Evolutionary conservation across 352 stramenopile genomes (phyloP).

Genomic region (Thalassiosira hispida): DNA sequence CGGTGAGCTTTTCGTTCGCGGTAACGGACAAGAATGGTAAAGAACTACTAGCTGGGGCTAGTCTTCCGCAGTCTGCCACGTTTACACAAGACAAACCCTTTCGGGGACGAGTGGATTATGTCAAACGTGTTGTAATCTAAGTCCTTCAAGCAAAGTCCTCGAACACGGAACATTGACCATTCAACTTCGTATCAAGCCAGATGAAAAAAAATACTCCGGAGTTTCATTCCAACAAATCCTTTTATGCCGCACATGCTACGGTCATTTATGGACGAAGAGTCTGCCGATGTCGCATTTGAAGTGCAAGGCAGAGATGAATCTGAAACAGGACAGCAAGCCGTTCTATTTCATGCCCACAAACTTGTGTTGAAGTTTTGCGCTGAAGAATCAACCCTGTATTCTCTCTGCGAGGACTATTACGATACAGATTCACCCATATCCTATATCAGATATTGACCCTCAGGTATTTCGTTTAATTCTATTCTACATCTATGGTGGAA

Average conservation of each 20-base stretch:
- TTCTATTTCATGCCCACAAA: conserved; percentile 14
- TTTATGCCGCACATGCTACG: conserved; percentile 17
- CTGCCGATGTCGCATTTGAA: conserved; percentile 35
- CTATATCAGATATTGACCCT: conserved; percentile 23
- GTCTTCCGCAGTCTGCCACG: too few relatives aligned
- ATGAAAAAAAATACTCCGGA: not conserved
- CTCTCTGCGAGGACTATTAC: conserved; percentile 10
- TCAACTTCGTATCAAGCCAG: conserved; percentile 24
- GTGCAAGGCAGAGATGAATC: conserved; percentile 10
- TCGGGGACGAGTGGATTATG: not conserved
- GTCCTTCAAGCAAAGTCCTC: not conserved
- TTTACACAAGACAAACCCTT: too few relatives aligned
- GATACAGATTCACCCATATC: not conserved
- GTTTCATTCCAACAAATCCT: conserved; percentile 35
- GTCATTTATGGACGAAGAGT: conserved; percentile 21
- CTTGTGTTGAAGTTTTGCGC: conserved; percentile 16
- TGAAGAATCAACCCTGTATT: conserved; percentile 12
- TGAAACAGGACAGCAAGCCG: not conserved
- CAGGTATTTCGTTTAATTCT: conserved; percentile 30
- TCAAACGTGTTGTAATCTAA: not conserved
- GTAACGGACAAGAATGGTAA: not conserved
- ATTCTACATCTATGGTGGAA: conserved; percentile 32
- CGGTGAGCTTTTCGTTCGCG: not conserved
- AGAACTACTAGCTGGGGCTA: too few relatives aligned
- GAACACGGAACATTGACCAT: conserved; percentile 29